These are phyloP conservation scores for Sordariomycetes sp. DNA, from an alignment of 2,329 filamentous ascomycete species.

Conservation along the genomic window DNA sequence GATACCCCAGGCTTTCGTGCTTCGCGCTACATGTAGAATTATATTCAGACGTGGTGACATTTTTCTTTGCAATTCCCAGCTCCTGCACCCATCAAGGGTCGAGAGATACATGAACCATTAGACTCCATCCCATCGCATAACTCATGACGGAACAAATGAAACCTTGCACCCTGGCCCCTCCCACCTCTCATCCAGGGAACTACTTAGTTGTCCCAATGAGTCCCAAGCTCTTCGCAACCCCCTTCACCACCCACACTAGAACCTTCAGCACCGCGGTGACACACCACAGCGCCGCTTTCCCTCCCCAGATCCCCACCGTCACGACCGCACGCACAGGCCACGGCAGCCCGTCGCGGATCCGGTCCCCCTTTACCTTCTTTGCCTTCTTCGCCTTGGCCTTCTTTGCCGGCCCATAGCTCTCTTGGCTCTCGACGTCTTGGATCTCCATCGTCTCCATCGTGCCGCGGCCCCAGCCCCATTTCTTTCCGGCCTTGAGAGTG, in stretches of 20 bases:
- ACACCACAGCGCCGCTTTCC: constrained; percentile 46
- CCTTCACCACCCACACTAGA: constrained; percentile 32
- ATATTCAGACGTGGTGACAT: background rate
- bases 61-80: background rate
- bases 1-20: background rate
- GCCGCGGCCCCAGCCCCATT: constrained; percentile 16
- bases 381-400: constrained; percentile 6
- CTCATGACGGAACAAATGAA: background rate
- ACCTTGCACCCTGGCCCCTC: background rate
- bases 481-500: constrained; percentile 3
- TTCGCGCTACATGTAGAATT: background rate
- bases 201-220: constrained; percentile 5
- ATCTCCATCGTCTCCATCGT: constrained; percentile 45
- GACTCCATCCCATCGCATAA: background rate
- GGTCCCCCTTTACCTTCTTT: constrained; percentile 9
- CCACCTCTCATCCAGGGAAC: background rate
- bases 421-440: constrained; percentile 46
- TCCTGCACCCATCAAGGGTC: background rate
- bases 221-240: constrained; percentile 35
- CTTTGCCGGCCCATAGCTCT: constrained; percentile 6
- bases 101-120: background rate
- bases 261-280: constrained; percentile 42
- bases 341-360: constrained; percentile 32
- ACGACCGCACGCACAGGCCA: constrained; percentile 32
- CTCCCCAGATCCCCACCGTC: constrained; percentile 35